Percentiles rank a stretch among this genome's conserved stretches.
phyloP scores from a whole-genome alignment of 768 basidiomycete genomes.

The Mycena galopus region DNA sequence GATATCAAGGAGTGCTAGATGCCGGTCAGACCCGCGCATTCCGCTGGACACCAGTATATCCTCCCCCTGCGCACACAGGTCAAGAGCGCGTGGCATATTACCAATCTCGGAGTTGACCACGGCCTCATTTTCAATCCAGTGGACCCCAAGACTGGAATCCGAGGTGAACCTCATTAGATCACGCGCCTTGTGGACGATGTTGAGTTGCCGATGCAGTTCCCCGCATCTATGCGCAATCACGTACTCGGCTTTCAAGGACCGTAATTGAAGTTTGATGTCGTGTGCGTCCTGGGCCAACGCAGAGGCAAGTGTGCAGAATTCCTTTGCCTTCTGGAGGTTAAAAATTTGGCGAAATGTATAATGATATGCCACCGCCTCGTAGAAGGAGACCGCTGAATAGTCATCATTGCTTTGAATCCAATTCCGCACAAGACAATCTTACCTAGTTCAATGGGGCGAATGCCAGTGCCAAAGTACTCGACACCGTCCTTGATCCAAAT shows the following conservation, averaged over 20 bases:
- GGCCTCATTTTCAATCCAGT: neutral
- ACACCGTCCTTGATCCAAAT: neutral
- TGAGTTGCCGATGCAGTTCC: neutral
- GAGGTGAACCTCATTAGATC: neutral
- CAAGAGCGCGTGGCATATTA: neutral
- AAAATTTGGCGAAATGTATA: neutral
- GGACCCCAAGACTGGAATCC: neutral
- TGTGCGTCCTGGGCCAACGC: neutral
- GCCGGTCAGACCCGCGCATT: neutral
- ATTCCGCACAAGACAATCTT: too few species aligned
- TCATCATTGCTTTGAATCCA: too few species aligned
- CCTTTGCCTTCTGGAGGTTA: neutral
- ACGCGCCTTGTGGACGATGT: neutral
- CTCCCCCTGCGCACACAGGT: neutral
- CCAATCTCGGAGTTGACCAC: neutral
- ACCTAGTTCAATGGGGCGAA: neutral
- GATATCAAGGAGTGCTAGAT: neutral
- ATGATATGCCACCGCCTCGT: neutral
- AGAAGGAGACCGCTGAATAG: constrained; percentile 2
- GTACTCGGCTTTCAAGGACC: neutral
- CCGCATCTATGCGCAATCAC: neutral
- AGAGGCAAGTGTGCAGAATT: neutral
- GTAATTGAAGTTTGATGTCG: neutral
- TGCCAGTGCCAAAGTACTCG: neutral
- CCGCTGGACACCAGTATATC: neutral